Evolutionary conservation across 768 basidiomycete genomes (phyloP).

Genomic region (Boletus pseudo-olivaceus): DNA sequence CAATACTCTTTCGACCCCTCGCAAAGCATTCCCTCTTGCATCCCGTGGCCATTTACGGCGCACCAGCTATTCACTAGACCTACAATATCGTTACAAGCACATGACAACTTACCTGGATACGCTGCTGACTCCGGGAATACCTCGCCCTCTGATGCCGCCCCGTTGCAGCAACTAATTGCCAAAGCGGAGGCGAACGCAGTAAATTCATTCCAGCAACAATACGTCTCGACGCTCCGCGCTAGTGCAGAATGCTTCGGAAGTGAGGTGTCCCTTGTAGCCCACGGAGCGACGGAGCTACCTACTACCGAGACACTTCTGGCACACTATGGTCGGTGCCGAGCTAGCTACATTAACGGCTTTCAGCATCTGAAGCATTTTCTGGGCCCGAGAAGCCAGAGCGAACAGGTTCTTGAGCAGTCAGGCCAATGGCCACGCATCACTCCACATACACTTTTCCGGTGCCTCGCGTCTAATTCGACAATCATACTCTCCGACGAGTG

Average conservation of each 20-base stretch:
- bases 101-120: not conserved
- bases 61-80: constrained; percentile 7
- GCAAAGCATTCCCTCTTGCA: not conserved
- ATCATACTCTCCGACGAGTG: constrained; percentile 24
- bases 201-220: constrained; percentile 9
- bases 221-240: constrained; percentile 5
- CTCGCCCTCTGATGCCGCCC: not conserved
- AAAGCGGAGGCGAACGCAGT: constrained; percentile 1
- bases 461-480: constrained; percentile 26
- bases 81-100: not conserved
- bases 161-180: constrained; percentile 7
- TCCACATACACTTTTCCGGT: constrained; percentile 27
- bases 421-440: constrained; percentile 41
- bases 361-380: constrained; percentile 1
- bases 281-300: not conserved
- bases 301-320: not conserved
- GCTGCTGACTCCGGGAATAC: not conserved
- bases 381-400: constrained; percentile 14
- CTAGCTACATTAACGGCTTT: not conserved
- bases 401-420: constrained; percentile 15
- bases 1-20: constrained; percentile 8
- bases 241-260: constrained; percentile 10
- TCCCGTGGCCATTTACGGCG: not conserved
- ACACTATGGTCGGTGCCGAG: constrained; percentile 10
- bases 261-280: not conserved